phyloP scores from a whole-genome alignment of 2,329 filamentous ascomycete genomes.

The Arachnomyces sp. region DNA sequence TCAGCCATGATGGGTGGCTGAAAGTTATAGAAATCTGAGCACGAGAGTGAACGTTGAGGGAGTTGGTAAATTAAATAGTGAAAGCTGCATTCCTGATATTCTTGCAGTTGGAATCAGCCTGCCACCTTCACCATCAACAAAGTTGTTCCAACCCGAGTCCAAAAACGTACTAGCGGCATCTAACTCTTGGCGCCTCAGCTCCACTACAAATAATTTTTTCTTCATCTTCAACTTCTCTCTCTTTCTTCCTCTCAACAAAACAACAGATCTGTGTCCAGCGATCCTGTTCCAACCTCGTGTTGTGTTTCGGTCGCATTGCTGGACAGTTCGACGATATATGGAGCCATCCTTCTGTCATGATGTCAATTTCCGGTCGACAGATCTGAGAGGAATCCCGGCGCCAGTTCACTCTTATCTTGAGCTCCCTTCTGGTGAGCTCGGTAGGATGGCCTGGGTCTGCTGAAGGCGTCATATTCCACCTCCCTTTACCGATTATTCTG shows the following conservation, averaged over 20 bases:
- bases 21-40: not conserved
- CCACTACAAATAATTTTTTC: conserved; percentile 27
- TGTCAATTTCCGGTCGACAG: conserved; percentile 94
- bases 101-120: not conserved
- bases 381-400: conserved; percentile 68
- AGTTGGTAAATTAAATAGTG: conserved; percentile 1
- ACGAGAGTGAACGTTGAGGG: conserved; percentile 1
- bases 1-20: conserved; percentile 37
- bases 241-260: conserved; percentile 36
- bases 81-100: not conserved
- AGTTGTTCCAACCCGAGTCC: conserved; percentile 5
- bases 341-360: conserved; percentile 67
- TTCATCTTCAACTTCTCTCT: conserved; percentile 26
- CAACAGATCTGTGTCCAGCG: conserved; percentile 81
- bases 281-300: conserved; percentile 54
- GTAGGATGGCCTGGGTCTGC: conserved; percentile 43
- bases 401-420: conserved; percentile 49
- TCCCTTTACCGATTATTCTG: conserved; percentile 64
- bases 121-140: not conserved
- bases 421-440: conserved; percentile 65
- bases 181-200: conserved; percentile 16
- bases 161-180: conserved; percentile 3
- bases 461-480: conserved; percentile 77
- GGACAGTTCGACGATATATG: conserved; percentile 80
- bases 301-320: conserved; percentile 67